These are phyloP conservation scores for Boletus sp. DNA, from an alignment of 768 basidiomycete species.

Conservation along the genomic window DNA sequence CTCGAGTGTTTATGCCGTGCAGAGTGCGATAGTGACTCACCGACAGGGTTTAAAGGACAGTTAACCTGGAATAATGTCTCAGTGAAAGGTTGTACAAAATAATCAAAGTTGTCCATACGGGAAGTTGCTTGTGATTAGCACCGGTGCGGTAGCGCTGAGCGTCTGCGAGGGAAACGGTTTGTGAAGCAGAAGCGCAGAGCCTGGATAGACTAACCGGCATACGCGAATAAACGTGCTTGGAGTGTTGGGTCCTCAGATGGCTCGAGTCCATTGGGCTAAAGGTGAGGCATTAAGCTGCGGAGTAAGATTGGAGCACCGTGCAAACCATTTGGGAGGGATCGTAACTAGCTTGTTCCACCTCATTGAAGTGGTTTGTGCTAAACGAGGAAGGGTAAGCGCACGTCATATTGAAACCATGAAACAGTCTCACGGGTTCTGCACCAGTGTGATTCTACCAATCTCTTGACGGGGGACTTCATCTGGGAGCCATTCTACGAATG, in stretches of 20 bases:
- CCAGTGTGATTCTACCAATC: slow-evolving; percentile 37
- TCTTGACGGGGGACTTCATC: slow-evolving; percentile 34
- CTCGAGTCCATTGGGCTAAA: too few relatives aligned
- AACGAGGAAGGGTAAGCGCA: background rate
- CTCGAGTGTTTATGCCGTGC: too few relatives aligned
- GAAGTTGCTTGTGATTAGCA: slow-evolving; percentile 39
- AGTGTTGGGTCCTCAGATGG: slow-evolving; percentile 56
- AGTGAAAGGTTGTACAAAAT: background rate
- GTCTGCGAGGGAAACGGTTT: slow-evolving; percentile 16
- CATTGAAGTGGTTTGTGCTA: slow-evolving; percentile 28
- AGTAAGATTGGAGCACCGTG: background rate
- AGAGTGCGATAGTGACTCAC: slow-evolving; percentile 17
- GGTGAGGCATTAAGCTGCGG: slow-evolving; percentile 19
- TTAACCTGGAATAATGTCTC: slow-evolving; percentile 26
- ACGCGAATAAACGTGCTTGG: slow-evolving; percentile 56
- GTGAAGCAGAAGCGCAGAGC: background rate
- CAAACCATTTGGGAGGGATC: slow-evolving; percentile 46
- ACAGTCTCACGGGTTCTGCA: slow-evolving; percentile 34
- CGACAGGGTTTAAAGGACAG: slow-evolving; percentile 36
- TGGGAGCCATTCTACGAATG: slow-evolving; percentile 33
- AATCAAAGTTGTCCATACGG: slow-evolving; percentile 16
- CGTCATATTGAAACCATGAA: background rate
- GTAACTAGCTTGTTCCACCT: too few relatives aligned
- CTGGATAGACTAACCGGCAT: too few relatives aligned
- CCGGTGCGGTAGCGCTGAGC: slow-evolving; percentile 40